Base-by-base conservation (phyloP, 1,284 basidiomycete genomes). In the Puccinia hordei region DNA sequence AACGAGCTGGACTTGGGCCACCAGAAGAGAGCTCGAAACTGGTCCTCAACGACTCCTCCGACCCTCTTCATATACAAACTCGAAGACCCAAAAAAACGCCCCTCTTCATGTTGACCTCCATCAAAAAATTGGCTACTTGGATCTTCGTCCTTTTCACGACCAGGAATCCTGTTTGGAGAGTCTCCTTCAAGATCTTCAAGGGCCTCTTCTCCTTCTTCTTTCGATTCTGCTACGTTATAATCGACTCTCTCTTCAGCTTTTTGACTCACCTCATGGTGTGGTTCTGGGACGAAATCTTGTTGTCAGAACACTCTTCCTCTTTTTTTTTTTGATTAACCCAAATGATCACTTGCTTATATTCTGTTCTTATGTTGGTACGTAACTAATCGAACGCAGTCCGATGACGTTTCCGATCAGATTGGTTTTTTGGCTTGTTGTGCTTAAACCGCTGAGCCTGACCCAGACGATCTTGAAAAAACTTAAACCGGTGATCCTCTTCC, bases 211-310 rank as follows among this genome's bases (percentile, higher is more conserved):
- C 46, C 6, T 22, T 6, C 68, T 13, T 35, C 68, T 53, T 71
- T 53, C 68, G 46, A 4, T 4, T 53, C 24, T 49, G 17, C 19
- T 38, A 33, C 49, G 30, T 24, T 24, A 1, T 24, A 3, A 22
- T 71, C 46, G 41, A n/a, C 41, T 0, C n/a, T 19, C 41, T 41
- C 1, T 71, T 53, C 46, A 9, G 33, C 15, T 13, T 71, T 24
- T 35, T 53, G 27, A 71, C 51, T 2, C 68, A 33, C 6, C 68
- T 71, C 10, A 53, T 71, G 46, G 17, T 71, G 1, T 71, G 68
- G 68, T 49, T 53, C 17, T 71, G 68, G 68, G 68, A 71, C 24
- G 68, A 71, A 53, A 71, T 71, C 46, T 33, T 71, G 2, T 71
- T 53, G 68, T 71, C 30, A 49, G 68, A 27, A 8, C 46, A 46